These are phyloP conservation scores for Xylariomycetidae sp. DNA, from an alignment of 2,329 filamentous ascomycete species.

Conservation along the genomic window DNA sequence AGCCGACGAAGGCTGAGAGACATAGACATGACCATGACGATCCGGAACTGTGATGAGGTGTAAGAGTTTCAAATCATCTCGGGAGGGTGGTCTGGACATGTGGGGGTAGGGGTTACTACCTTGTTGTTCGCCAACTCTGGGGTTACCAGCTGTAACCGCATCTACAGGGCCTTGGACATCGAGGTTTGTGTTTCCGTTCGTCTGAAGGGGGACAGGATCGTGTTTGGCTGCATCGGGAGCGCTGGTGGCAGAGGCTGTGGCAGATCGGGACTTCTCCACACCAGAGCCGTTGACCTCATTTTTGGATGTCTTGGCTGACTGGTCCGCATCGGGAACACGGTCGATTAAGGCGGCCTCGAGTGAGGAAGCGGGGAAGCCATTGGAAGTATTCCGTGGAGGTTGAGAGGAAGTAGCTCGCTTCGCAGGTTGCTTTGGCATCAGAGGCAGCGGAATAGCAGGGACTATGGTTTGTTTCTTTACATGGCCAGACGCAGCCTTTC, in stretches of 20 bases:
- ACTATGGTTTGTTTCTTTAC: constrained; percentile 22
- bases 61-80: constrained; percentile 13
- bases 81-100: constrained; percentile 4
- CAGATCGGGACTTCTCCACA: constrained; percentile 22
- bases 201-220: constrained; percentile 5
- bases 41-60: constrained; percentile 14
- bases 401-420: constrained; percentile 3
- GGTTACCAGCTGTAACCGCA: not conserved
- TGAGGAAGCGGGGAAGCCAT: constrained; percentile 21
- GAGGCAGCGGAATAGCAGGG: constrained; percentile 27
- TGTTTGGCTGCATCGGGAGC: constrained; percentile 4
- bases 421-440: constrained; percentile 20
- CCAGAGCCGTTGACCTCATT: constrained; percentile 16
- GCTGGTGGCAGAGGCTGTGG: constrained; percentile 7
- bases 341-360: constrained; percentile 28
- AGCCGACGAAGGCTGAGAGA: constrained; percentile 18
- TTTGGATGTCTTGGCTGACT: constrained; percentile 13
- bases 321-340: constrained; percentile 11
- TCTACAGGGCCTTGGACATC: constrained; percentile 1
- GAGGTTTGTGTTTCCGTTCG: constrained; percentile 8
- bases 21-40: constrained; percentile 8
- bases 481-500: constrained; percentile 19
- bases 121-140: too few species aligned
- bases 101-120: too few species aligned
- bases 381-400: constrained; percentile 12